A percentile compares a stretch with the other conserved stretches of the same genome.
These are phyloP conservation scores for Echria macrotheca DNA, from an alignment of 495 filamentous ascomycete genomes.

Conservation along the genomic window DNA sequence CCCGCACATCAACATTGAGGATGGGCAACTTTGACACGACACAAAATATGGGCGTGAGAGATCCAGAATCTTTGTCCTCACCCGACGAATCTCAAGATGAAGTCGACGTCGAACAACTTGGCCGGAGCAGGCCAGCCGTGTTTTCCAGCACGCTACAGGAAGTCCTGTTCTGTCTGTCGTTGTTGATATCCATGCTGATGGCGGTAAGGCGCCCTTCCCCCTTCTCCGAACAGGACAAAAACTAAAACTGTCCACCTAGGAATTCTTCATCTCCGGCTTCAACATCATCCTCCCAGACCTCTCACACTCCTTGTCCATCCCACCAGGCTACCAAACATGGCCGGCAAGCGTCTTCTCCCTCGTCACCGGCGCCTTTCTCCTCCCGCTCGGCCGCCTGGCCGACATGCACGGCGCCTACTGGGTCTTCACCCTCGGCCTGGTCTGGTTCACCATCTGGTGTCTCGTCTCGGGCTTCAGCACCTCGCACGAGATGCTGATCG, in stretches of 20 bases:
- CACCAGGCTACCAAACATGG: constrained; percentile 63
- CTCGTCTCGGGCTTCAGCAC: constrained; percentile 67
- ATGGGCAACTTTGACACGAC: too few relatives aligned
- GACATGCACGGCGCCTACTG: constrained; percentile 74
- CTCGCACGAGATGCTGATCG: constrained; percentile 66
- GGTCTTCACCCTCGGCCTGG: constrained; percentile 60
- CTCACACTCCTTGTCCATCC: constrained; percentile 57
- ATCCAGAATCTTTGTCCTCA: too few relatives aligned
- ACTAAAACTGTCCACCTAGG: constrained; percentile 36
- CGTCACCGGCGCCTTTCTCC: constrained; percentile 65
- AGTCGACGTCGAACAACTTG: constrained; percentile 58
- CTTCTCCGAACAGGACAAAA: neutral
- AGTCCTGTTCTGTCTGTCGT: constrained; percentile 63
- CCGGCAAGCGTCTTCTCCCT: constrained; percentile 74
- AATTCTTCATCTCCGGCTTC: constrained; percentile 85
- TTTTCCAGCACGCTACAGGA: constrained; percentile 60
- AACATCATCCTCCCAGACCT: constrained; percentile 74
- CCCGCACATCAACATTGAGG: neutral
- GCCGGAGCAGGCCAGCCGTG: constrained; percentile 61
- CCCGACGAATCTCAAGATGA: too few relatives aligned
- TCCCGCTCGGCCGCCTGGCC: constrained; percentile 70
- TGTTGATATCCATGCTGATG: constrained; percentile 69
- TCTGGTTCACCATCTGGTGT: constrained; percentile 70
- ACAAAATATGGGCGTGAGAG: too few relatives aligned
- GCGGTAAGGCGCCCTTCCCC: constrained; percentile 42